Conservation (phyloP, 1,284 basidiomycete species). For the Neotropicomus parvogracilis region DNA sequence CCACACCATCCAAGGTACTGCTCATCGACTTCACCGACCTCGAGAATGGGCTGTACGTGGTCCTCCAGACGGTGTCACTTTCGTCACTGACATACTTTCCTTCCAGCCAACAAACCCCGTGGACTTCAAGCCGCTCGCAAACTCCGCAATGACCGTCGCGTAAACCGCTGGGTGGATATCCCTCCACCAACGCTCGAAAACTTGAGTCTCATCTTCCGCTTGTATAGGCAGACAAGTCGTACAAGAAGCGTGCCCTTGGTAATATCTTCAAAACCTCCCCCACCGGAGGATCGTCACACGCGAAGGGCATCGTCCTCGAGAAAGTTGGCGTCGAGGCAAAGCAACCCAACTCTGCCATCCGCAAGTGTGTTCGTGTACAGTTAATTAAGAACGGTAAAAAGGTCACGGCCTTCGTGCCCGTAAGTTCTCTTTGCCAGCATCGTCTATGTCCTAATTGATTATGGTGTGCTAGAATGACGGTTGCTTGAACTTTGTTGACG, state of each 20-base stretch:
- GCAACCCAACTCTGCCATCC: constrained; percentile 99
- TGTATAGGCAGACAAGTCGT: constrained; percentile 89
- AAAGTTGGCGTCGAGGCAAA: constrained; percentile 95
- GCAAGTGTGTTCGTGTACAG: constrained; percentile 99
- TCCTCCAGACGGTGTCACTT: constrained; percentile 11
- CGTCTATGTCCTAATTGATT: constrained; percentile 7
- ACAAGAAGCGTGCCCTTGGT: constrained; percentile 99
- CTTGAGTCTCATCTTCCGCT: constrained; percentile 13
- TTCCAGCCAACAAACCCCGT: constrained; percentile 91
- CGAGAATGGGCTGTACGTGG: constrained; percentile 81
- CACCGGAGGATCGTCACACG: constrained; percentile 98
- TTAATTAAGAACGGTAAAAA: constrained; percentile 99
- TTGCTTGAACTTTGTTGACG: constrained; percentile 98
- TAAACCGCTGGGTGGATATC: constrained; percentile 90
- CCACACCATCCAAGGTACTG: constrained; percentile 15
- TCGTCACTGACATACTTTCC: constrained; percentile 13
- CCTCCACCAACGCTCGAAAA: constrained; percentile 5
- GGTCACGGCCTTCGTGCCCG: constrained; percentile 82
- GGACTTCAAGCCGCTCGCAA: constrained; percentile 99
- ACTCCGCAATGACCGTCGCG: constrained; percentile 90
- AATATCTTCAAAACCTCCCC: constrained; percentile 99
- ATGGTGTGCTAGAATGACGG: constrained; percentile 80
- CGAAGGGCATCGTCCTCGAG: constrained; percentile 99
- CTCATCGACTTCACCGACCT: constrained; percentile 45
- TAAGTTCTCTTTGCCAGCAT: constrained; percentile 34